Conservation (phyloP, 805 yeast species). For the Myxozyma udenii region DNA sequence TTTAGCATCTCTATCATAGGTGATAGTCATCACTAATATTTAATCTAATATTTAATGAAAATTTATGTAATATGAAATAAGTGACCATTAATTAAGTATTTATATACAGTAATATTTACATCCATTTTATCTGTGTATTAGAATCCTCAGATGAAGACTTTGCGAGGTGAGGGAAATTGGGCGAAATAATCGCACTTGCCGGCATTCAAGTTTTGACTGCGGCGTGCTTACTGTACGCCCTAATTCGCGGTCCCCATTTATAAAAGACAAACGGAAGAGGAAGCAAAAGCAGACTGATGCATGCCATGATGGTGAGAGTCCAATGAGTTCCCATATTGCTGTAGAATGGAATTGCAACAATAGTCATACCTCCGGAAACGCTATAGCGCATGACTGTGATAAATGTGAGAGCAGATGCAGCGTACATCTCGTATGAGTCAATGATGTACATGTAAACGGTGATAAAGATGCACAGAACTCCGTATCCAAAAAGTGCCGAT, state of each 20-base stretch:
- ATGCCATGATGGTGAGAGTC: constrained; percentile 33
- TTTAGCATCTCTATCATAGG: too few species aligned
- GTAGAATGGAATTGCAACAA: constrained; percentile 55
- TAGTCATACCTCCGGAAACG: constrained; percentile 53
- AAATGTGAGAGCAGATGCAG: constrained; percentile 82
- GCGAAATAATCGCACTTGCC: too few species aligned
- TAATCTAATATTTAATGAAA: too few species aligned
- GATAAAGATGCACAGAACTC: constrained; percentile 42
- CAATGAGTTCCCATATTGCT: constrained; percentile 51
- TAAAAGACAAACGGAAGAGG: constrained; percentile 59
- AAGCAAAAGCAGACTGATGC: constrained; percentile 36
- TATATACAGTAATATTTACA: too few species aligned
- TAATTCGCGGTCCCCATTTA: constrained; percentile 46
- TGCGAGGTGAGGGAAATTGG: too few species aligned
- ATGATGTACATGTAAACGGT: constrained; percentile 44
- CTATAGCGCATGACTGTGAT: constrained; percentile 57
- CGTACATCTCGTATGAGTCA: constrained; percentile 47
- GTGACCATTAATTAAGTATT: too few species aligned
- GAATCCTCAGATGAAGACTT: too few species aligned
- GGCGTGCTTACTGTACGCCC: constrained; percentile 35
- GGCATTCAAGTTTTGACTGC: too few species aligned
- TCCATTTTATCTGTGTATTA: too few species aligned
- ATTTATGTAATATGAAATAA: too few species aligned
- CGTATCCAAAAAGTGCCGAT: constrained; percentile 47
- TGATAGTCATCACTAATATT: too few species aligned